Conservation (phyloP, 306 rosid genomes). For the Acacia melanoxylon region DNA sequence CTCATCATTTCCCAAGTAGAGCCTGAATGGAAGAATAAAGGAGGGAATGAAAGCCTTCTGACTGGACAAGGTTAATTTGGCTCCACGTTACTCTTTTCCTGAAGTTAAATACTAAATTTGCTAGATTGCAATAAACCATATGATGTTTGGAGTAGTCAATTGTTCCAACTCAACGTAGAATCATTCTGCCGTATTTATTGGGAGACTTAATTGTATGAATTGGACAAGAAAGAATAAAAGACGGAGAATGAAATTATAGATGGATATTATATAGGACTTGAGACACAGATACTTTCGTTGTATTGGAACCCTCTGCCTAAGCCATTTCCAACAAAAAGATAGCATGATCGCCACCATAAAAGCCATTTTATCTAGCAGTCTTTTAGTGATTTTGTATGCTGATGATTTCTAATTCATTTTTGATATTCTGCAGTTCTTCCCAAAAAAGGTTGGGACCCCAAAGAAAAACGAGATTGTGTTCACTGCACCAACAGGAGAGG, state of each 20-base stretch:
- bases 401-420: conserved; percentile 27
- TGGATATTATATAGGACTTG: background rate
- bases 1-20: conserved; percentile 39
- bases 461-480: conserved; percentile 83
- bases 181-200: background rate
- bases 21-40: conserved; percentile 43
- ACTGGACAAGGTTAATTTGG: conserved; percentile 13
- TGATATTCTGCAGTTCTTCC: conserved; percentile 66
- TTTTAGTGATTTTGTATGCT: conserved; percentile 9
- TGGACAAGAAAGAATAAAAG: background rate
- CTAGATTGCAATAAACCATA: conserved; percentile 29
- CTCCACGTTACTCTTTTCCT: background rate
- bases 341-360: background rate
- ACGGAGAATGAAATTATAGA: background rate
- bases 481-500: conserved; percentile 93
- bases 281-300: background rate
- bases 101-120: conserved; percentile 3
- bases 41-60: conserved; percentile 45
- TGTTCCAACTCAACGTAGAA: background rate
- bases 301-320: background rate
- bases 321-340: background rate
- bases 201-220: background rate
- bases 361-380: background rate
- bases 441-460: conserved; percentile 82
- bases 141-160: conserved; percentile 27